phyloP scores from a whole-genome alignment of 164 flowering plant species.

The Vitis rotundifolia region DNA sequence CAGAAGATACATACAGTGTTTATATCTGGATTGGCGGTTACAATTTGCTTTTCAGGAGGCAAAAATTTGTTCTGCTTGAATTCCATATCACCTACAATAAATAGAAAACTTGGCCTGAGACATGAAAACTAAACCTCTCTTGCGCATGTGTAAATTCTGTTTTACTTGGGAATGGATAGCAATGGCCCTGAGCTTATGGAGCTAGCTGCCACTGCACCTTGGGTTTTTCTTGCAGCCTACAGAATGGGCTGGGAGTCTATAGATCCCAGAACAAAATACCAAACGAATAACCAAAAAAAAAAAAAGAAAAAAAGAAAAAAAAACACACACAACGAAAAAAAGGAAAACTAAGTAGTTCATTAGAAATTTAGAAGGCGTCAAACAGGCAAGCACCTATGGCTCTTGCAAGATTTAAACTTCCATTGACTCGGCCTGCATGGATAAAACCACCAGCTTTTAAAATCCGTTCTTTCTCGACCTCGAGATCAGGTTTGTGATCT shows the following conservation, averaged over 20 bases:
- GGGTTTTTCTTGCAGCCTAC: no score
- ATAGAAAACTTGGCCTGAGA: not conserved
- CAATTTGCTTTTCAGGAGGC: constrained; percentile 88
- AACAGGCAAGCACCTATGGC: constrained; percentile 73
- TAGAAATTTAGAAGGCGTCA: not conserved
- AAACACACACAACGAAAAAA: no score
- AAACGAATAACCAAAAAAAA: no score
- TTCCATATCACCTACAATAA: constrained; percentile 87
- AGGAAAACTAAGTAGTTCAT: no score
- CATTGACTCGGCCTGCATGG: constrained; percentile 98
- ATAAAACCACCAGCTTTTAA: constrained; percentile 97
- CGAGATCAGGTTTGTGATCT: constrained; percentile 99
- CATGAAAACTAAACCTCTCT: not conserved
- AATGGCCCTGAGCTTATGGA: no score
- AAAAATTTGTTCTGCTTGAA: constrained; percentile 95
- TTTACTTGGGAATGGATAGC: no score
- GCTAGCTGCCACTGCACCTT: no score
- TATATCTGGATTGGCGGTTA: constrained; percentile 96
- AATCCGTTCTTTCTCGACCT: constrained; percentile 90
- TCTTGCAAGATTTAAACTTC: constrained; percentile 94
- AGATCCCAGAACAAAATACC: no score
- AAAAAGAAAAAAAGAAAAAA: no score
- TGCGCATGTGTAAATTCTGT: no score
- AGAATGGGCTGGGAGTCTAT: no score
- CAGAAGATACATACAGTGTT: constrained; percentile 53